Percentiles rank a stretch among this genome's conserved stretches.
These are phyloP conservation scores for Globisporangium irregulare DNA, from an alignment of 352 stramenopile genomes.

Conservation along the genomic window DNA sequence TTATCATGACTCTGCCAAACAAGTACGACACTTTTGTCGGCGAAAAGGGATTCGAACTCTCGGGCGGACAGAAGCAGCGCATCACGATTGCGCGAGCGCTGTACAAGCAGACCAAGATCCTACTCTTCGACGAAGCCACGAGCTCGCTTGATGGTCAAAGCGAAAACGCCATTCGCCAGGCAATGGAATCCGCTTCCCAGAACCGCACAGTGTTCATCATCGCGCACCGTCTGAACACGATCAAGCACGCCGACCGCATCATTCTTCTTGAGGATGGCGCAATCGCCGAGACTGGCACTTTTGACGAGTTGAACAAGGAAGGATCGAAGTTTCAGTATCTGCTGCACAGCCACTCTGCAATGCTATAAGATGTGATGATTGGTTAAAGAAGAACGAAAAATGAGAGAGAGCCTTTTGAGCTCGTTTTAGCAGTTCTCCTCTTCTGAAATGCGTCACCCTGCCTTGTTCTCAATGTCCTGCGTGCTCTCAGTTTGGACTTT, in stretches of 20 bases:
- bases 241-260: conserved; percentile 82
- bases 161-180: conserved; percentile 74
- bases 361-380: conserved; percentile 38
- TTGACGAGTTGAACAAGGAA: conserved; percentile 70
- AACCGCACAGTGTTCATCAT: conserved; percentile 84
- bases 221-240: conserved; percentile 82
- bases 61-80: conserved; percentile 96
- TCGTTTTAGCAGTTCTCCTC: neutral
- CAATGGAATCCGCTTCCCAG: conserved; percentile 54
- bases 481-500: conserved; percentile 73
- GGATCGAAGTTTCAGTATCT: conserved; percentile 79
- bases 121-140: conserved; percentile 85
- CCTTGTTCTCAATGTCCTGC: conserved; percentile 34
- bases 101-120: conserved; percentile 78
- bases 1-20: conserved; percentile 83
- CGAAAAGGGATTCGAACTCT: conserved; percentile 96
- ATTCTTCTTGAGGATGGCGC: conserved; percentile 78
- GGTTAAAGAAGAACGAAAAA: conserved; percentile 3
- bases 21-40: conserved; percentile 97
- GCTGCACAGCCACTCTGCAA: conserved; percentile 54
- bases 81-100: conserved; percentile 80
- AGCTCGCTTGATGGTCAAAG: conserved; percentile 81
- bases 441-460: conserved; percentile 12
- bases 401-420: conserved; percentile 5
- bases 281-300: conserved; percentile 76